These are phyloP conservation scores for Phialocephala subalpina DNA, from an alignment of 2,329 filamentous ascomycete species.

Conservation along the genomic window DNA sequence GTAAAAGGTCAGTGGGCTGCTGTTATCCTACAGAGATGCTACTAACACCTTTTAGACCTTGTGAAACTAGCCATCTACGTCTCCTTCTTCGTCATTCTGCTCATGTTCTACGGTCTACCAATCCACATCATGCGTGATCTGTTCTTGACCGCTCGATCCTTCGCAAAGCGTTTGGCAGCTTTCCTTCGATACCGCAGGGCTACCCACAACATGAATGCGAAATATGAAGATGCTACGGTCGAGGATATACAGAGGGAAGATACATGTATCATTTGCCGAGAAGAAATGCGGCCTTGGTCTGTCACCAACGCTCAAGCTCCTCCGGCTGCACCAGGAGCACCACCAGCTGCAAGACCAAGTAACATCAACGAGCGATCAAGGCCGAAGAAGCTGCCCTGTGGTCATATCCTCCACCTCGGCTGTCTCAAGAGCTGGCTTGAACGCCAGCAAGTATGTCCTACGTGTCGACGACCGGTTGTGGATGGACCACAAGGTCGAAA, in stretches of 20 bases:
- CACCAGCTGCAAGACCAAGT: constrained; percentile 46
- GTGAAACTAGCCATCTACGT: constrained; percentile 90
- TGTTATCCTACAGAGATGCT: background rate
- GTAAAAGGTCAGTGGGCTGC: constrained; percentile 67
- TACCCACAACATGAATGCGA: constrained; percentile 89
- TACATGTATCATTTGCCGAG: constrained; percentile 96
- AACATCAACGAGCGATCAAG: constrained; percentile 79
- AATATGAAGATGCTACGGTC: constrained; percentile 87
- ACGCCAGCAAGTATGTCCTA: constrained; percentile 95
- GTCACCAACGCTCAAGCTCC: constrained; percentile 55
- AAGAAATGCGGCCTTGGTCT: constrained; percentile 88
- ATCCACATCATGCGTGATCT: constrained; percentile 97
- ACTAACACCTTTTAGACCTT: constrained; percentile 68
- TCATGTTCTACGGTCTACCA: constrained; percentile 92
- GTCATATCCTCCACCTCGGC: constrained; percentile 92
- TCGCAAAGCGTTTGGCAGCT: constrained; percentile 87
- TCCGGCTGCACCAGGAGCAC: constrained; percentile 44
- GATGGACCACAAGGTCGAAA: constrained; percentile 49
- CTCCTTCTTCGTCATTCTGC: constrained; percentile 90
- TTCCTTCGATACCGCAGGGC: constrained; percentile 91
- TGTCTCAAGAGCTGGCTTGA: constrained; percentile 98
- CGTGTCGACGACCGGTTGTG: constrained; percentile 85
- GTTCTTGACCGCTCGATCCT: constrained; percentile 92
- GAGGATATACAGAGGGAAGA: constrained; percentile 88
- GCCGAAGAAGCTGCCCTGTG: constrained; percentile 95